Percentiles rank a stretch among this genome's conserved stretches.
Conservation (phyloP, 2,329 filamentous ascomycete genomes). For the Sordariomycetes sp. region DNA sequence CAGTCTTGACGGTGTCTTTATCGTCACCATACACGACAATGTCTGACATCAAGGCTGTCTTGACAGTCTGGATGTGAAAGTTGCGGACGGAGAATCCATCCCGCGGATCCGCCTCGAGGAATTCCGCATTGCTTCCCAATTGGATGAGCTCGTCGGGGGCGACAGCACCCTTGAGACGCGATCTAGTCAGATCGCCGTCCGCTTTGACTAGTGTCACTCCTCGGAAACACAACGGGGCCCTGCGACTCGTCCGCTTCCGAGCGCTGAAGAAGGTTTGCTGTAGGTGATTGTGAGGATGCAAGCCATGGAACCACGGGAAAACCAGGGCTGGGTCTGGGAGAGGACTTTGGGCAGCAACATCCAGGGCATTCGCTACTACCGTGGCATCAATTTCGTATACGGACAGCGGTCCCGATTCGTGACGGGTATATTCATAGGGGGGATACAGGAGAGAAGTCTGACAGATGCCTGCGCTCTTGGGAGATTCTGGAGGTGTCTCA, state of each 20-base stretch:
- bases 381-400: slow-evolving; percentile 66
- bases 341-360: slow-evolving; percentile 68
- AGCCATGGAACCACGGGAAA: slow-evolving; percentile 92
- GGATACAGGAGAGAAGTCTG: slow-evolving; percentile 68
- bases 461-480: slow-evolving; percentile 44
- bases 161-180: slow-evolving; percentile 81
- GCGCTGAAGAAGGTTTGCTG: slow-evolving; percentile 86
- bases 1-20: slow-evolving; percentile 46
- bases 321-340: slow-evolving; percentile 78
- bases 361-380: slow-evolving; percentile 62
- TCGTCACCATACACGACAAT: slow-evolving; percentile 86
- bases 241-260: slow-evolving; percentile 60
- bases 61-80: slow-evolving; percentile 92
- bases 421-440: slow-evolving; percentile 50
- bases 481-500: slow-evolving; percentile 58
- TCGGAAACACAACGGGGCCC: slow-evolving; percentile 64
- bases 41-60: slow-evolving; percentile 80
- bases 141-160: slow-evolving; percentile 71
- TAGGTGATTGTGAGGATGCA: slow-evolving; percentile 81
- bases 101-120: slow-evolving; percentile 74
- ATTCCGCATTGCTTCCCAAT: slow-evolving; percentile 40
- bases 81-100: slow-evolving; percentile 94
- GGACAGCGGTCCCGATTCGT: slow-evolving; percentile 43
- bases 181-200: slow-evolving; percentile 64
- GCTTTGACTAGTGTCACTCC: slow-evolving; percentile 83